These are phyloP conservation scores for Penicillium sp. DNA, from an alignment of 2,329 filamentous ascomycete species.

Conservation along the genomic window DNA sequence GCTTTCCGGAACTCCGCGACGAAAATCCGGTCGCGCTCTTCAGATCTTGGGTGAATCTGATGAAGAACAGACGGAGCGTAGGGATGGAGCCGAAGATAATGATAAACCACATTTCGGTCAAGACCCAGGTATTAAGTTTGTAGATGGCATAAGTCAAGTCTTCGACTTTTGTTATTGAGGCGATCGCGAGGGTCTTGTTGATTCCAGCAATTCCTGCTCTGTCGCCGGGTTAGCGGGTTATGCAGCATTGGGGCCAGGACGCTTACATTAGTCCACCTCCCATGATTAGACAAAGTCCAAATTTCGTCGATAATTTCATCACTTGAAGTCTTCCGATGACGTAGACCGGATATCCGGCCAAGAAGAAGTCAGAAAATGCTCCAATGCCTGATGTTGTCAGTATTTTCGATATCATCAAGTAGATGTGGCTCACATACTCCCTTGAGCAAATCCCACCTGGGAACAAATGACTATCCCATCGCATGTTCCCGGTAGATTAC, in stretches of 20 bases:
- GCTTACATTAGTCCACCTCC: conserved; percentile 19
- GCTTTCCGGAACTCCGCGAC: neutral
- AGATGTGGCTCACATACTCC: conserved; percentile 7
- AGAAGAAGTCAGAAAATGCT: conserved; percentile 13
- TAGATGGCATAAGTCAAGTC: conserved; percentile 18
- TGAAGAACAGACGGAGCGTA: conserved; percentile 15
- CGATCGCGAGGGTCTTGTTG: conserved; percentile 19
- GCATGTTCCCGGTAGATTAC: conserved; percentile 10
- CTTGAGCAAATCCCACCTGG: conserved; percentile 17
- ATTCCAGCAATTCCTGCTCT: conserved; percentile 21
- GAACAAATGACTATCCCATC: conserved; percentile 11
- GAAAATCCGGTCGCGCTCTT: conserved; percentile 9
- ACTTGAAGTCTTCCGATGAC: conserved; percentile 18
- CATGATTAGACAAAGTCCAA: conserved; percentile 20
- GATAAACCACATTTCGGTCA: conserved; percentile 26
- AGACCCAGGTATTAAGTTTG: conserved; percentile 19
- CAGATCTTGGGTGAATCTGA: conserved; percentile 18
- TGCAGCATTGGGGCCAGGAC: neutral
- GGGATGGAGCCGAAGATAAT: conserved; percentile 23
- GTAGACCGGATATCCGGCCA: conserved; percentile 18
- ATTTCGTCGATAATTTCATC: conserved; percentile 17
- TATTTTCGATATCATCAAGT: neutral
- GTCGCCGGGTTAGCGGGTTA: neutral
- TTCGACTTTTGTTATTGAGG: conserved; percentile 9
- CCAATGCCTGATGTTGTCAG: conserved; percentile 7